Base-by-base conservation (phyloP, 768 basidiomycete species). In the Auricularia sp. region DNA sequence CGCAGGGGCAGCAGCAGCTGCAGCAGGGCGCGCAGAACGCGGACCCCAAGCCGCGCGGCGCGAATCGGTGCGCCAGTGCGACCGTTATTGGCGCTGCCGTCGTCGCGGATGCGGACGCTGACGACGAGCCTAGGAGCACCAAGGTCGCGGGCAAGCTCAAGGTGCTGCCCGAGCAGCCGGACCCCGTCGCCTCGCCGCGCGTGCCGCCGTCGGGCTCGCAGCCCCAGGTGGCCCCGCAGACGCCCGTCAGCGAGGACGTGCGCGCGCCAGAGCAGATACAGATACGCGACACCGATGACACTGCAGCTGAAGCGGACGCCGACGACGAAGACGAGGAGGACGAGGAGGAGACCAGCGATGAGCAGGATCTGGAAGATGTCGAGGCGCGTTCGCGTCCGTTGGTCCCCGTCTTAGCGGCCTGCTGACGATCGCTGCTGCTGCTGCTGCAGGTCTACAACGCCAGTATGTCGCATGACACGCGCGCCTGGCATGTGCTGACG, bases 121-220 rank as follows among this genome's bases (percentile, higher is more conserved):
- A 21, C 47, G 47, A 51, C 47, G 39, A 8, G 39, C 69, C 39
- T 42, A 80, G 90, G 67, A 86, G 88, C 21, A 90, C 90, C 0
- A 91, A 91, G 72, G 83, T 87, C 8, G 86, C 87, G 12, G 90
- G 90, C 54, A 93, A 93, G 73, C 84, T 93, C 68, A 93, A 93
- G 71, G 90, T 93, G 16, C 80, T 93, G 36, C 91, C 91, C 60
- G 91, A 93, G 71, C 87, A 93, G 70, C 90, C 88, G 5, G 87
- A 90, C 39, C 77, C 79, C 14, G 67, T 68, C 14, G 47, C 3
- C 67, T 76, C 77, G 36, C 72, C 79, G 16, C 44, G 69, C 75
- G 51, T 71, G 70, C 29, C 61, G 64, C 51, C 36, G 60, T 51
- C 53, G 33, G 56, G 18, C 44, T 56, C 43, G 36, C 60, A 58